Conservation (phyloP, 1,284 basidiomycete genomes). For the Puccinia horiana region DNA sequence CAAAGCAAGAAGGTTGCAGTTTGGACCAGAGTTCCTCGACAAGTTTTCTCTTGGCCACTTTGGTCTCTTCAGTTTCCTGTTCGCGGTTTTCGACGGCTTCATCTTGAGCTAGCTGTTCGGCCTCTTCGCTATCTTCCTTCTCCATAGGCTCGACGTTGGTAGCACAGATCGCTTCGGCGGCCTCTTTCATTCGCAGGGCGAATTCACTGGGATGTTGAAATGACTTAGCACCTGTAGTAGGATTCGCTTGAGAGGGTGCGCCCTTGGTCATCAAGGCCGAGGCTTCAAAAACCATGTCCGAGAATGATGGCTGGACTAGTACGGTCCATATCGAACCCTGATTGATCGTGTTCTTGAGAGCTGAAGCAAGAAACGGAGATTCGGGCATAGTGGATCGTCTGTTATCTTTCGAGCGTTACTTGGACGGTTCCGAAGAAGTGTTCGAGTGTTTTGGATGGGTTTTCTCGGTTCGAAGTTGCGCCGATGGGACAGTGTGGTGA, state of each 20-base stretch:
- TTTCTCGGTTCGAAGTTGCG: background rate
- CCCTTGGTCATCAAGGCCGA: slow-evolving; percentile 40
- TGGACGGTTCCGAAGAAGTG: background rate
- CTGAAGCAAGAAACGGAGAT: slow-evolving; percentile 44
- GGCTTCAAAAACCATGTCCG: slow-evolving; percentile 47
- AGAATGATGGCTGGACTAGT: slow-evolving; percentile 39
- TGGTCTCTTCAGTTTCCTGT: slow-evolving; percentile 35
- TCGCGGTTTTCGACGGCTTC: slow-evolving; percentile 18
- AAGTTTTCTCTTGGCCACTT: slow-evolving; percentile 28
- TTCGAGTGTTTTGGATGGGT: background rate
- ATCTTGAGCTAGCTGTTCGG: background rate
- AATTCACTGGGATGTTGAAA: slow-evolving; percentile 40
- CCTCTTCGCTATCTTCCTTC: slow-evolving; percentile 15
- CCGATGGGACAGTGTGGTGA: background rate
- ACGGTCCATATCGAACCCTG: slow-evolving; percentile 47
- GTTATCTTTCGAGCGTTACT: background rate
- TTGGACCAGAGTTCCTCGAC: slow-evolving; percentile 41
- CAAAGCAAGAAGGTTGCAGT: slow-evolving; percentile 41
- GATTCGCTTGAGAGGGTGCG: slow-evolving; percentile 17
- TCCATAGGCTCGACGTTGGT: background rate
- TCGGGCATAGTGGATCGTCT: slow-evolving; percentile 14
- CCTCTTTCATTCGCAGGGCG: slow-evolving; percentile 34
- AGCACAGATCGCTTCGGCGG: slow-evolving; percentile 19
- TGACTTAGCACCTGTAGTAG: slow-evolving; percentile 13
- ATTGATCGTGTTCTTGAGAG: slow-evolving; percentile 26